Evolutionary conservation across 495 filamentous ascomycete species (phyloP), one percentile per base, ranked within the genome.

Genomic region (Neurospora sp.): DNA sequence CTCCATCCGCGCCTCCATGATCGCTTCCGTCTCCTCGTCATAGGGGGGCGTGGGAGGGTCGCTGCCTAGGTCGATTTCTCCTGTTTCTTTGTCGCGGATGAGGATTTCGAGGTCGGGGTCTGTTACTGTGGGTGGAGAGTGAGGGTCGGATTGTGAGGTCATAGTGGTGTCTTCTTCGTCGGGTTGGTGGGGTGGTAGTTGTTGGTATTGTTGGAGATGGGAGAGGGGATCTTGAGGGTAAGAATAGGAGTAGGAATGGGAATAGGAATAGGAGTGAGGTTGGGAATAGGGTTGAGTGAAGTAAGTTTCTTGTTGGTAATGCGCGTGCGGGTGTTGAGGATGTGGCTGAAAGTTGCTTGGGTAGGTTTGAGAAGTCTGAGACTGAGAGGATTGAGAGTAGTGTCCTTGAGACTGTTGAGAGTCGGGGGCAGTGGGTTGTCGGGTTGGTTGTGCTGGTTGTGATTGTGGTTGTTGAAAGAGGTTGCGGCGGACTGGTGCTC

Each of bases 31-130:
- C 0, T 84, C 81, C 71, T 89, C 85, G 73, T 90, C 86, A 39
- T 86, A 79, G 69, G 85, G 81, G 31, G 87, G 81, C 34, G 86
- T 79, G 2, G 87, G 80, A 3, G 91, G 92, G 71, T 92, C 88
- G 70, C 89, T 70, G 3, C 69, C 89, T n/a, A 94, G 78, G 76
- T 91, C 89, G 74, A 92, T 91, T 70, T 89, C 87, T 54, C 94
- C 94, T 0, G 54, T 66, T 79, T 92, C 90, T 79, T 90, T 85
- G 79, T 96, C 90, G 75, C 90, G 86, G 17, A 92, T 88, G 10
- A 95, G 89, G 40, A 96, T 94, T 42, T 94, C 93, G 43, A 85
- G 85, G 4, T 86, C 85, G 39, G 89, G 10, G 59, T 36, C 17
- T 39, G 24, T 15, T 69, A 70, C 9, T 28, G 24, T 28, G 24